phyloP scores from a whole-genome alignment of 345 rosid genomes.

The Eucalyptus sideroxylon region DNA sequence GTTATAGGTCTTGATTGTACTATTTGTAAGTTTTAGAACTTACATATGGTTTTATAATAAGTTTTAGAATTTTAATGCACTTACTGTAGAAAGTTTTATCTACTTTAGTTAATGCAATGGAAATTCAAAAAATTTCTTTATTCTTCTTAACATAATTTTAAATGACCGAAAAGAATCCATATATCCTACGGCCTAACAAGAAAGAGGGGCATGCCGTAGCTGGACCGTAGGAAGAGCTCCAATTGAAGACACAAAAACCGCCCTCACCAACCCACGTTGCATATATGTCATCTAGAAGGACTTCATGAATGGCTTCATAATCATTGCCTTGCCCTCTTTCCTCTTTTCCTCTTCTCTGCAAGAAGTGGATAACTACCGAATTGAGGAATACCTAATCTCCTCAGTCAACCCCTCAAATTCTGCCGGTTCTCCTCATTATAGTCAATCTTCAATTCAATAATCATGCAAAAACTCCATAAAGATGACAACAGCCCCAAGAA shows the following conservation, averaged over 20 bases:
- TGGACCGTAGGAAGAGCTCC: background rate
- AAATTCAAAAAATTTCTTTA: background rate
- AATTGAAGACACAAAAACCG: background rate
- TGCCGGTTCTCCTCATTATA: background rate
- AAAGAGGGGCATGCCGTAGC: background rate
- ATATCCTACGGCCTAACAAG: background rate
- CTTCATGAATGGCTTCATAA: background rate
- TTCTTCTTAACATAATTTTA: background rate
- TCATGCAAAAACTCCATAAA: background rate
- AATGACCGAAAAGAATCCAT: background rate
- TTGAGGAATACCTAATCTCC: background rate
- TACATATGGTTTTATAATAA: no score
- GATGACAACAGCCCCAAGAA: background rate
- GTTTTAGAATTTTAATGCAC: no score
- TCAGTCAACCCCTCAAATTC: background rate
- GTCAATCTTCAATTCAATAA: background rate
- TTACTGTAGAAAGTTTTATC: background rate
- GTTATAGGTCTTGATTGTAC: no score
- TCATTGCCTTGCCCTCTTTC: background rate
- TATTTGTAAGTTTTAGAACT: no score
- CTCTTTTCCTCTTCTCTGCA: background rate
- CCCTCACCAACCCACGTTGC: background rate
- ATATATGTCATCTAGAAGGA: background rate
- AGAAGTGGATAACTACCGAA: background rate
- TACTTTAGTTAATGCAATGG: background rate